Base-by-base conservation (phyloP, 2,329 filamentous ascomycete genomes). In the Emericellopsis atlantica region DNA sequence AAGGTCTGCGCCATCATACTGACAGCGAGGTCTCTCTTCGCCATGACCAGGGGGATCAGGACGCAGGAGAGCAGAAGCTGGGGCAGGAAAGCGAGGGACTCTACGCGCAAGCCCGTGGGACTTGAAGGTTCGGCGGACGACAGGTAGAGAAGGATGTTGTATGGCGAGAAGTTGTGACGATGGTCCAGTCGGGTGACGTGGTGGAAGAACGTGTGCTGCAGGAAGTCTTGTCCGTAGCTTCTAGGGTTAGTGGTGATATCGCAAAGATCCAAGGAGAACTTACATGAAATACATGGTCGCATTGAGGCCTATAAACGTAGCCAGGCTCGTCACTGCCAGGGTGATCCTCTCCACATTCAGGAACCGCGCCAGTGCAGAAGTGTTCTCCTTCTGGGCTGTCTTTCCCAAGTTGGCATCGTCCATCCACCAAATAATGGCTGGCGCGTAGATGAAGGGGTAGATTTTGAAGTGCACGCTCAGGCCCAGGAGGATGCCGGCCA, bases 111-210 rank as follows among this genome's bases (percentile, higher is more conserved):
- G 15, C 60, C 51, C 0, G 65, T 58, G 0, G 67, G 10, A 16
- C 36, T 14, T 5, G 37, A 22, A 12, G 29, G 58, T 2, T 67
- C 61, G 2, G 84, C 79, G 0, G 92, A 94, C 39, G 80, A 81
- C 34, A 95, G 74, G 58, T 98, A 95, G 3, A 98, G 74, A 7
- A 95, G 72, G 1, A 81, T 84, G 59, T 95, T 95, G 69, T 96
- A 98, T 2, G 88, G 85, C 9, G 89, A 95, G 65, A 98, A 98
- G 65, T 98, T 98, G 66, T 98, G 92, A 12, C 92, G 82, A 62
- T 98, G 92, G 58, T 98, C 92, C 58, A 95, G 82, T 44, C 92
- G 83, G 5, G 82, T 88, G 45, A 96, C 69, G 59, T 98, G 92
- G 64, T 98, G 89, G 44, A 95, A 72, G 64, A 83, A 98, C 32